Percentiles rank a stretch among this genome's conserved stretches.
Evolutionary conservation across 106 monocot genomes (phyloP).

Genomic region (Dioscorea dumetorum): DNA sequence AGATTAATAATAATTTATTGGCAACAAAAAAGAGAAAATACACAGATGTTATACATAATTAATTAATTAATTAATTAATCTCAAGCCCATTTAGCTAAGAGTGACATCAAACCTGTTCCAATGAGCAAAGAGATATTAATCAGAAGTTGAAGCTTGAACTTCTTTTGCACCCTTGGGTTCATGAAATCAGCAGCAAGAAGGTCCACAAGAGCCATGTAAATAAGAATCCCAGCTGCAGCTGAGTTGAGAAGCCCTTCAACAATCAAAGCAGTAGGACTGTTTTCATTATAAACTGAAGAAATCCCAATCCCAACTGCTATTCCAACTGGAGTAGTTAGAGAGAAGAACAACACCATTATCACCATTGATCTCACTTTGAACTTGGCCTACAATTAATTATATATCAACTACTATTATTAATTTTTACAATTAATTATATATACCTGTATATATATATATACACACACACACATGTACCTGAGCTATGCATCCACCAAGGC

Average conservation of each 20-base stretch:
- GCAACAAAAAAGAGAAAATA: too few species aligned
- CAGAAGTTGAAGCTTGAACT: neutral
- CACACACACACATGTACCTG: neutral
- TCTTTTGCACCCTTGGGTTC: constrained; percentile 3
- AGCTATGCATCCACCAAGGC: neutral
- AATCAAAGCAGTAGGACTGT: neutral
- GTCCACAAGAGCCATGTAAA: constrained; percentile 3
- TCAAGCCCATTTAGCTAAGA: constrained; percentile 3
- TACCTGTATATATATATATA: too few species aligned
- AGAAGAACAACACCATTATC: constrained; percentile 1
- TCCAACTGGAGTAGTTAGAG: constrained; percentile 3
- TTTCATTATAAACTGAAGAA: neutral
- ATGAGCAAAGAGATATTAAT: constrained; percentile 1
- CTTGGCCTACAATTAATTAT: neutral
- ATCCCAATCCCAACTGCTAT: constrained; percentile 3
- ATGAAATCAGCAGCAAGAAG: constrained; percentile 5
- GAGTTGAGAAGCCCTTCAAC: constrained; percentile 1
- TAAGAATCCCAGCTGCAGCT: neutral
- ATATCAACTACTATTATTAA: neutral
- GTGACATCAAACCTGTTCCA: constrained; percentile 6
- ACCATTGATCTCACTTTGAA: neutral
- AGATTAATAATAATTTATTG: too few species aligned
- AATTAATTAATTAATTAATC: too few species aligned
- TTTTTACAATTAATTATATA: neutral
- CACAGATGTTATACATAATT: too few species aligned